Base-by-base conservation (phyloP, 208 protist genomes). In the Trypanosoma rangeli region DNA sequence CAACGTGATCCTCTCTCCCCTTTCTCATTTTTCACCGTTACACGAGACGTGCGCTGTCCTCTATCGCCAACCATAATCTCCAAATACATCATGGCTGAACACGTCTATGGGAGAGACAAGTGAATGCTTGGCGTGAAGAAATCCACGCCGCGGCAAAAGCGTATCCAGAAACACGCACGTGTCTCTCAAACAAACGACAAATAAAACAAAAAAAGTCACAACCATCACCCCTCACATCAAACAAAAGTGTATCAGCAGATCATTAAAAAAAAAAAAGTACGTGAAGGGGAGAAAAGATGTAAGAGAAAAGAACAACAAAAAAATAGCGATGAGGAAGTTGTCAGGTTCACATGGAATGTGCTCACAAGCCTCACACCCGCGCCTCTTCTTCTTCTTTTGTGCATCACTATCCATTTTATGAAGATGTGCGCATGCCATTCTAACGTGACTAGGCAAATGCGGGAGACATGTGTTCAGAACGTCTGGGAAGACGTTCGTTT, bases 181-280 rank as follows among this genome's bases (percentile, higher is more conserved):
- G 4, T 20, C 20, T 39, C 18, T 49, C 15, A 68, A 68, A 59
- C 20, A 48, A 62, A 64, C 62, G 61, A 53, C 26, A 33, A 58
- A 61, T 9, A 74, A 18, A 33, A 26, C 44, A 63, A 63, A 57
- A 74, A 42, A 74, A 64, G 60, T n/a, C n/a, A n/a, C n/a, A n/a
- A n/a, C n/a, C n/a, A n/a, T n/a, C n/a, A n/a, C n/a, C n/a, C n/a
- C n/a, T n/a, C n/a, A n/a, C n/a, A n/a, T n/a, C n/a, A 66, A 64
- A 70, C 59, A 54, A 56, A 16, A 73, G 29, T 5, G 35, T 8
- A 42, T 39, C n/a, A 26, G 28, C 49, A 42, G 39, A 5, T 28
- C 42, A 69, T 29, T 20, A 62, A 52, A 59, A 57, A 54, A 20
- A 31, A 26, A 26, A 53, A 26, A 53, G 16, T 12, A 26, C 2